Base-by-base conservation (phyloP, 2,329 filamentous ascomycete genomes). In the Exophiala sideris region DNA sequence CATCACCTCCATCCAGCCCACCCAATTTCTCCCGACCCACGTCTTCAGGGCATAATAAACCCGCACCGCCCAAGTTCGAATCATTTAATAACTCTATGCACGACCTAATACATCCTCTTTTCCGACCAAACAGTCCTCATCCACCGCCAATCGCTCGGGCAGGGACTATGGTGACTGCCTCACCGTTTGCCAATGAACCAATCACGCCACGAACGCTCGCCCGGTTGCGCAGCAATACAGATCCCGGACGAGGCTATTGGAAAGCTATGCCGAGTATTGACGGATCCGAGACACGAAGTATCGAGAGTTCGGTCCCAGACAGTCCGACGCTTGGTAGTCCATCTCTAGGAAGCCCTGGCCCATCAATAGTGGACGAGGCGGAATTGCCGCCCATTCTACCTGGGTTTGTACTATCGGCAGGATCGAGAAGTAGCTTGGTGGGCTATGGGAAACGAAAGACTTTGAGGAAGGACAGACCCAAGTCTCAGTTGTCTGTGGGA, bases 71-170 rank as follows among this genome's bases (percentile, higher is more conserved):
- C n/a, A 48, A 44, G 39, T 46, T 45, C 38, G 36, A 55, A 35
- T 29, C 35, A 48, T 52, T 52, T n/a, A 48, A 56, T 5, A 35
- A 46, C 21, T 42, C 57, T 11, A 73, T 73, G 54, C 78, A 82
- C 62, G 72, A 74, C 9, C 73, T 82, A 53, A 82, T 83, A 48
- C 81, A 83, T 61, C 81, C 81, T 10, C 70, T 83, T 2, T 83
- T 84, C 66, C 74, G 81, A 39, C 73, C 73, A 2, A 76, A 76
- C 57, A 80, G 76, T 56, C 78, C 79, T 8, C 72, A 71, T 1
- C 79, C 80, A 14, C 76, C 79, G 2, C 76, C 79, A 9, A 72
- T 75, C 1, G 67, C 75, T 2, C 78, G 76, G 0, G 75, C 76
- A 0, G 78, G 77, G 0, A 84, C 81, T 0, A 76, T 76, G 52